These are phyloP conservation scores for Paraurostyla sp. DNA, from an alignment of 73 alveolate species.

Conservation along the genomic window DNA sequence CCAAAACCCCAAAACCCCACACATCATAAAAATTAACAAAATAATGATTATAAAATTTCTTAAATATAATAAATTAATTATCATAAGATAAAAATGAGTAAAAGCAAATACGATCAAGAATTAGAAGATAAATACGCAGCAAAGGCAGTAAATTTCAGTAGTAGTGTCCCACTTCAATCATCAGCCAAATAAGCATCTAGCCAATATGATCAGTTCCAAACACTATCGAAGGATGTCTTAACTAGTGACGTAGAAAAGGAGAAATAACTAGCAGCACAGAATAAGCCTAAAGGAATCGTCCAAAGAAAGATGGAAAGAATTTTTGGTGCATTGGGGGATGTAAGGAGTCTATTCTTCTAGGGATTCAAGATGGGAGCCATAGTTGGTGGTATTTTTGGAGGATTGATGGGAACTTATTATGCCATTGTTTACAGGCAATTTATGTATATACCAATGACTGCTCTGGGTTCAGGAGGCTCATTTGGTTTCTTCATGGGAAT, in stretches of 20 bases:
- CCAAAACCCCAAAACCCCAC: no score
- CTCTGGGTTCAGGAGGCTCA: constrained; percentile 76
- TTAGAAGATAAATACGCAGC: constrained; percentile 51
- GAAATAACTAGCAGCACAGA: neutral
- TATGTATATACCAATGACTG: constrained; percentile 69
- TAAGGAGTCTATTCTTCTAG: constrained; percentile 59
- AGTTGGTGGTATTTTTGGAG: constrained; percentile 83
- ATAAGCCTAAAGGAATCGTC: constrained; percentile 56
- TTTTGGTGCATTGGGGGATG: constrained; percentile 71
- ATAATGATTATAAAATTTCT: neutral
- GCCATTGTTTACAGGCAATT: constrained; percentile 56
- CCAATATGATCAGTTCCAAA: neutral
- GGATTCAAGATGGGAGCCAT: constrained; percentile 83
- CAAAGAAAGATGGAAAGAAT: constrained; percentile 68
- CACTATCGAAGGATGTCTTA: constrained; percentile 8
- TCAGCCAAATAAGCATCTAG: neutral
- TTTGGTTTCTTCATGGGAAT: constrained; percentile 88
- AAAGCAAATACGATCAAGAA: constrained; percentile 29
- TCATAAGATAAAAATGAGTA: constrained; percentile 12
- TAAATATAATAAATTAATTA: neutral
- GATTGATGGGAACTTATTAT: constrained; percentile 72
- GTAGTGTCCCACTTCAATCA: neutral
- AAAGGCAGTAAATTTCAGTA: constrained; percentile 5
- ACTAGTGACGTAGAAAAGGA: constrained; percentile 38
- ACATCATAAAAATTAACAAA: no score